phyloP scores from a whole-genome alignment of 2,329 filamentous ascomycete genomes.

The Didymella lethalis region DNA sequence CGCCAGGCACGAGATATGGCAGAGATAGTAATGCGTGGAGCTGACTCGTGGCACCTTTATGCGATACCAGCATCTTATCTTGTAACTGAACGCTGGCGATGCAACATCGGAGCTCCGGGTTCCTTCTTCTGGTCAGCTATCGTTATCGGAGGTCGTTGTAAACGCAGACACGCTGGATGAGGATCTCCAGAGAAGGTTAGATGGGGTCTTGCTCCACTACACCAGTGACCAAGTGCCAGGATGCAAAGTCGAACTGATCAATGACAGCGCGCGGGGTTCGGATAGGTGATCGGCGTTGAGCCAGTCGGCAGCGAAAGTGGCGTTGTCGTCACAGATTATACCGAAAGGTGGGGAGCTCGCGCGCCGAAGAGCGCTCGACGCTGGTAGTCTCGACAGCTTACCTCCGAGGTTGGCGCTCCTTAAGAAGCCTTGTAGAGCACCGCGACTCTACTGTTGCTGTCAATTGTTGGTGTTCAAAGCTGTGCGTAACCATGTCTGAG shows the following conservation, averaged over 20 bases:
- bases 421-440: constrained; percentile 8
- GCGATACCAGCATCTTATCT: constrained; percentile 22
- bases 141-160: constrained; percentile 24
- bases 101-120: constrained; percentile 7
- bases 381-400: constrained; percentile 15
- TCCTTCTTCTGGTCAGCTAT: constrained; percentile 21
- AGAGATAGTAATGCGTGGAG: constrained; percentile 20
- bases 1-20: constrained; percentile 24
- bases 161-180: neutral
- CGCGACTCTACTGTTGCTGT: constrained; percentile 3
- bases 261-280: constrained; percentile 26
- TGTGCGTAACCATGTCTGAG: constrained; percentile 25
- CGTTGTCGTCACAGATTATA: constrained; percentile 22
- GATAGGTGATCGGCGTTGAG: constrained; percentile 18
- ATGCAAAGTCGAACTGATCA: neutral
- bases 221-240: neutral
- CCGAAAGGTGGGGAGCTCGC: constrained; percentile 35
- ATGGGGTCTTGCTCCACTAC: neutral
- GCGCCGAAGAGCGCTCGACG: constrained; percentile 20
- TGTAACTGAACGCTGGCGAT: constrained; percentile 8
- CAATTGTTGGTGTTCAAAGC: constrained; percentile 1
- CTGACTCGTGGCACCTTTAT: constrained; percentile 21
- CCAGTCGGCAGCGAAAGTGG: constrained; percentile 17
- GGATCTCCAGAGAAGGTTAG: neutral
- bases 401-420: constrained; percentile 15